Conservation (phyloP, 495 filamentous ascomycete species). For the Penicillium turbatum region DNA sequence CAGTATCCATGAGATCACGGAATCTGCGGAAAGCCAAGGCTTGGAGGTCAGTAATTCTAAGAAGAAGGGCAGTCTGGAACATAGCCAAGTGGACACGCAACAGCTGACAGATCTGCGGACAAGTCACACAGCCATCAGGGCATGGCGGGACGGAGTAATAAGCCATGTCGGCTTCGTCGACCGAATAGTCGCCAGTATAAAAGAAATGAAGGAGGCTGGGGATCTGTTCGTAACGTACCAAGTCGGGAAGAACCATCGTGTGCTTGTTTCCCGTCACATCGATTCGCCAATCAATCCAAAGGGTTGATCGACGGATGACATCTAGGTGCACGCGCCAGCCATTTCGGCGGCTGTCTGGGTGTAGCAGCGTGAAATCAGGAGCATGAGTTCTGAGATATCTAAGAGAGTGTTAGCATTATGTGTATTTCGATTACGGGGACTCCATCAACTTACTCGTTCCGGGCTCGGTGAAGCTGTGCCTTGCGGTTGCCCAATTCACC, state of each 20-base stretch:
- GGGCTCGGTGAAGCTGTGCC: background rate
- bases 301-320: background rate
- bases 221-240: background rate
- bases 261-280: background rate
- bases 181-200: constrained; percentile 6
- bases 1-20: constrained; percentile 1
- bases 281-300: constrained; percentile 2
- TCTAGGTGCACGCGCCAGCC: background rate
- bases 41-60: constrained; percentile 5
- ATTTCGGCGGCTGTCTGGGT: background rate
- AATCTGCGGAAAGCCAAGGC: constrained; percentile 2
- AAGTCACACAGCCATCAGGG: background rate
- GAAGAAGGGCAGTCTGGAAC: background rate
- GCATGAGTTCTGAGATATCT: background rate
- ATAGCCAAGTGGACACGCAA: background rate
- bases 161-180: background rate
- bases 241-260: background rate
- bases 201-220: constrained; percentile 2
- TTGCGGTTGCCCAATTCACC: constrained; percentile 4
- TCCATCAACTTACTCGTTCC: background rate
- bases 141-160: background rate
- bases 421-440: background rate
- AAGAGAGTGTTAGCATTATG: background rate
- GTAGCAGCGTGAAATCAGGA: background rate
- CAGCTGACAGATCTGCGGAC: background rate